These are phyloP conservation scores for Dovyalis caffra DNA, from an alignment of 345 rosid species.

Conservation along the genomic window DNA sequence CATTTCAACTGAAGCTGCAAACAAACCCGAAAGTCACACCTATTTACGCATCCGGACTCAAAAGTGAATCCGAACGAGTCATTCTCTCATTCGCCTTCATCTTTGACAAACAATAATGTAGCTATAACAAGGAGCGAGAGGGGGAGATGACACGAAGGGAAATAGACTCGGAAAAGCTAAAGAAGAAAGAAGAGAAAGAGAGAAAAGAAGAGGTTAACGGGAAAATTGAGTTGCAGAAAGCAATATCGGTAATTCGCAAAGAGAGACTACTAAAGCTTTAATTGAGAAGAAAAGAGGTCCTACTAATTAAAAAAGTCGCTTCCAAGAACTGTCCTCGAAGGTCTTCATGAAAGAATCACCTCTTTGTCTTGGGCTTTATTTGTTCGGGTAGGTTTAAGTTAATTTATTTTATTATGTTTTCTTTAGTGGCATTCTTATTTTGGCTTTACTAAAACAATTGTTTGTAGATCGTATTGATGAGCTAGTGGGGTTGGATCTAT, in stretches of 20 bases:
- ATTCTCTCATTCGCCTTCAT: neutral
- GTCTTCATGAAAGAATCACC: conserved; percentile 79
- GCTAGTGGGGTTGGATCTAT: too few species aligned
- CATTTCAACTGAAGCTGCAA: too few species aligned
- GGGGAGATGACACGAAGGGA: conserved; percentile 32
- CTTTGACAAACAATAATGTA: neutral
- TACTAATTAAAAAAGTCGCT: conserved; percentile 60
- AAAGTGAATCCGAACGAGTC: too few species aligned
- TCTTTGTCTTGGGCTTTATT: conserved; percentile 92
- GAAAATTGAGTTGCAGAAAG: conserved; percentile 79
- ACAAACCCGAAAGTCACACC: neutral
- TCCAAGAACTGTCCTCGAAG: conserved; percentile 79
- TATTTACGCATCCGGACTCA: conserved; percentile 17
- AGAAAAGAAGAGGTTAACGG: conserved; percentile 52
- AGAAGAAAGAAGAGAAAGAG: conserved; percentile 46
- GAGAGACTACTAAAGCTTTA: conserved; percentile 78
- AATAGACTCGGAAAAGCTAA: conserved; percentile 36
- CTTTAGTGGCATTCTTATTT: too few species aligned
- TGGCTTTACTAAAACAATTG: too few species aligned
- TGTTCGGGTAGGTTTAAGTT: conserved; percentile 66
- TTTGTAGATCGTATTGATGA: too few species aligned
- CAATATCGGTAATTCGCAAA: conserved; percentile 61
- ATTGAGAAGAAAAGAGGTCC: conserved; percentile 77
- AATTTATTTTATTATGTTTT: too few species aligned
- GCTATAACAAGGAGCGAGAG: conserved; percentile 15